Evolutionary conservation across 192 early-diverging fungal genomes (phyloP).

Genomic region (Coemansia reversa): DNA sequence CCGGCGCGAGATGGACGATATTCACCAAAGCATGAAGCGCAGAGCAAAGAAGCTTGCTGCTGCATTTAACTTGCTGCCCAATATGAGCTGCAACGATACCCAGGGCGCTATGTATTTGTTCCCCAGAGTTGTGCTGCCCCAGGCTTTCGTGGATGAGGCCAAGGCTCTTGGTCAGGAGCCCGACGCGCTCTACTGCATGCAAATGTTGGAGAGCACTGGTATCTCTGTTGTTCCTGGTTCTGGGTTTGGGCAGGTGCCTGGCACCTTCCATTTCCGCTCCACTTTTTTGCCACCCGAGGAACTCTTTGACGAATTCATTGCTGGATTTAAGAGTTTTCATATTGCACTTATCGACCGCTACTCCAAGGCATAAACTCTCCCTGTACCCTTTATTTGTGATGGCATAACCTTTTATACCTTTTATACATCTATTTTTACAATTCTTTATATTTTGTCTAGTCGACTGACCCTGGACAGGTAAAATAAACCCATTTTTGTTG

Average conservation of each 20-base stretch:
- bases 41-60: constrained; percentile 72
- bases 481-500: background rate
- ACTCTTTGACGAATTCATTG: constrained; percentile 88
- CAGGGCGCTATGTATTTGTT: constrained; percentile 98
- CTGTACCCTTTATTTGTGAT: background rate
- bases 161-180: constrained; percentile 67
- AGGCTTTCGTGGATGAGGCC: constrained; percentile 77
- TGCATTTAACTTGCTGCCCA: constrained; percentile 81
- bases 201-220: constrained; percentile 89
- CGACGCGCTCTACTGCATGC: constrained; percentile 89
- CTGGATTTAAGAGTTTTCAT: constrained; percentile 76
- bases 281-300: constrained; percentile 95
- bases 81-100: constrained; percentile 81
- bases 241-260: constrained; percentile 87
- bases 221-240: constrained; percentile 94
- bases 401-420: background rate
- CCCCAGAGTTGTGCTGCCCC: constrained; percentile 75
- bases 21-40: constrained; percentile 78
- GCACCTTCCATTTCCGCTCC: constrained; percentile 93
- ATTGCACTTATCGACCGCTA: constrained; percentile 72
- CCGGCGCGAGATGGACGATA: constrained; percentile 66
- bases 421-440: background rate
- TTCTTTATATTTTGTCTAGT: background rate
- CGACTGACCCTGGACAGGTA: background rate
- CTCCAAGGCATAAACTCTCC: constrained; percentile 12